These are phyloP conservation scores for Balakata baccata DNA, from an alignment of 345 rosid genomes.

Conservation along the genomic window DNA sequence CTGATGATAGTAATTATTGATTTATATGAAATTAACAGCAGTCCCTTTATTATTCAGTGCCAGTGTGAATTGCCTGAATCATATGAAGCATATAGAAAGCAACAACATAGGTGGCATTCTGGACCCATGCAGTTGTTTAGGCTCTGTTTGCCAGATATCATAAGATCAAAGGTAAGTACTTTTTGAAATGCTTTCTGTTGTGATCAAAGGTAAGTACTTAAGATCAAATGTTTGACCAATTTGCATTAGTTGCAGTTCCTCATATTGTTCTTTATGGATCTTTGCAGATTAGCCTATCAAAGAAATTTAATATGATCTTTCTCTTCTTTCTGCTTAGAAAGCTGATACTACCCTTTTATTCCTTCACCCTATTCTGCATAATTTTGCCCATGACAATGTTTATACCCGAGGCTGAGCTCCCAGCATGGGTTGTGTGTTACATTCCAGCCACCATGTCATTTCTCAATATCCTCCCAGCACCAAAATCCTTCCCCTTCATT, in stretches of 20 bases:
- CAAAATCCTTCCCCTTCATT: slow-evolving; percentile 85
- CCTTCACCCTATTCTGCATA: slow-evolving; percentile 91
- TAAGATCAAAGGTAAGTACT: slow-evolving; percentile 59
- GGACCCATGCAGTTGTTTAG: slow-evolving; percentile 98
- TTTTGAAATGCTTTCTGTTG: not conserved
- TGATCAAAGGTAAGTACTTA: slow-evolving; percentile 28
- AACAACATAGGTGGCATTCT: slow-evolving; percentile 95
- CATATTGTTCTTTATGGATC: slow-evolving; percentile 8
- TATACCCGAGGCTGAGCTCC: slow-evolving; percentile 82
- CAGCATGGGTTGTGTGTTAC: slow-evolving; percentile 49
- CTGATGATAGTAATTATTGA: not conserved
- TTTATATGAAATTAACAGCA: slow-evolving; percentile 13
- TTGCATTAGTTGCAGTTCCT: not conserved
- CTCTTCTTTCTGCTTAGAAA: slow-evolving; percentile 85
- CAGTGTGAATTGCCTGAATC: slow-evolving; percentile 92
- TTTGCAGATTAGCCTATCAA: slow-evolving; percentile 72
- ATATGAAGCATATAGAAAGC: slow-evolving; percentile 90
- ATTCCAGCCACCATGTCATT: slow-evolving; percentile 95
- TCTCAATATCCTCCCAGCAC: slow-evolving; percentile 90
- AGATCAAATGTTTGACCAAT: not conserved
- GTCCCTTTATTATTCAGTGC: slow-evolving; percentile 45
- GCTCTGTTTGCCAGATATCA: slow-evolving; percentile 71
- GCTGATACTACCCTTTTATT: slow-evolving; percentile 83
- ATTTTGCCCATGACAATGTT: slow-evolving; percentile 97
- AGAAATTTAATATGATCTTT: slow-evolving; percentile 88